Conservation (phyloP, 1,284 basidiomycete genomes). For the Puccinia hordei region DNA sequence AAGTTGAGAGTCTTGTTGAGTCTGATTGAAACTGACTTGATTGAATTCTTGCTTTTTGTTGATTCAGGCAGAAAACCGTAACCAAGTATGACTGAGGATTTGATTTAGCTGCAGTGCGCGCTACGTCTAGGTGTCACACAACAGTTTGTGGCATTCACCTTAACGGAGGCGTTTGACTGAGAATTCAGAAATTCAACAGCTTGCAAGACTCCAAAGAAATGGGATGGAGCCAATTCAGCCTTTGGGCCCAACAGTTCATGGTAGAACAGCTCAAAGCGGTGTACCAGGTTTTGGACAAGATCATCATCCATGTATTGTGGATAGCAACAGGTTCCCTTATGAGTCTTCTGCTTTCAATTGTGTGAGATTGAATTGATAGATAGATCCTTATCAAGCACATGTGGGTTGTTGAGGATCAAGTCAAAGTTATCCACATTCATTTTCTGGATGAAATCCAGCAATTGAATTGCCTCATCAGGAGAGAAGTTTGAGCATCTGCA, state of each 20-base stretch:
- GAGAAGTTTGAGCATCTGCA: constrained; percentile 20
- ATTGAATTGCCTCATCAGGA: background rate
- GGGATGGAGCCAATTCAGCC: background rate
- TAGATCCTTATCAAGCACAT: background rate
- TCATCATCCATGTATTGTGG: background rate
- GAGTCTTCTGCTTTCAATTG: background rate
- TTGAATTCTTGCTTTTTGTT: too few species aligned
- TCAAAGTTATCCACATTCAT: background rate
- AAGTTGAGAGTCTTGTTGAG: too few species aligned
- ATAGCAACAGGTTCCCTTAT: background rate
- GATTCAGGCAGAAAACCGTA: too few species aligned
- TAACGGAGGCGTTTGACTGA: too few species aligned
- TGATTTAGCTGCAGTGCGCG: too few species aligned
- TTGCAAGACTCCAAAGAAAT: background rate
- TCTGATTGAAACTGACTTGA: too few species aligned
- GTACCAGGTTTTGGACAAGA: background rate
- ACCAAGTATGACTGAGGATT: too few species aligned
- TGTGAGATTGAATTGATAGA: background rate
- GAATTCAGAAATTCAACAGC: too few species aligned
- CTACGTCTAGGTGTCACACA: too few species aligned
- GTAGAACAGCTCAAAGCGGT: background rate
- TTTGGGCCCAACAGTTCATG: background rate
- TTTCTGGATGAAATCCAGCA: background rate
- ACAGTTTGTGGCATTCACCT: too few species aligned
- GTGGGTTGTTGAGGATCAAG: background rate